Evolutionary conservation across 2,329 filamentous ascomycete genomes (phyloP).

Genomic region (Blastomyces percursus): DNA sequence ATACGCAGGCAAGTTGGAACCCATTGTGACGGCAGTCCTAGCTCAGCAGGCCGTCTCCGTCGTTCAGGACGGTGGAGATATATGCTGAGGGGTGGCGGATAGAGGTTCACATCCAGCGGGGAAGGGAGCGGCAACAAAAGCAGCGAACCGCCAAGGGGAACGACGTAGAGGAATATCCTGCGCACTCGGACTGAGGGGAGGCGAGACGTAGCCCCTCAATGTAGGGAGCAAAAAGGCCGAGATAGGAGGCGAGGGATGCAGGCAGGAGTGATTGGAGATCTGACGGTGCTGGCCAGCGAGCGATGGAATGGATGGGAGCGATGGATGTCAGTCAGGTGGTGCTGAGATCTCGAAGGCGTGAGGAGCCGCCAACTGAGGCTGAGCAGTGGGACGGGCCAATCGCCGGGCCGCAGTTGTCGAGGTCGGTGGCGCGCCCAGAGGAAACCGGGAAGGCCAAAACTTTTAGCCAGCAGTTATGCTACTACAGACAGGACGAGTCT

Average conservation of each 20-base stretch:
- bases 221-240: background rate
- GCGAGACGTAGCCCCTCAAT: background rate
- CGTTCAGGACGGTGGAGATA: constrained; percentile 1
- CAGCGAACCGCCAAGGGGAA: background rate
- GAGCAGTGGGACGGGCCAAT: no score
- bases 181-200: background rate
- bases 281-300: background rate
- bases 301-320: no score
- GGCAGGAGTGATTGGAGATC: background rate
- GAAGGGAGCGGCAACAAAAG: background rate
- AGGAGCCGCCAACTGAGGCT: no score
- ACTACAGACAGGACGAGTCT: no score
- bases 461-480: no score
- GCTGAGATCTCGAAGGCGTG: no score
- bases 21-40: constrained; percentile 33
- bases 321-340: background rate
- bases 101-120: background rate
- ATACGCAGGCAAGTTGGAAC: constrained; percentile 53
- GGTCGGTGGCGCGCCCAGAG: no score
- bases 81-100: background rate
- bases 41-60: constrained; percentile 7
- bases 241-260: background rate
- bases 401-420: no score
- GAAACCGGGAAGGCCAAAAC: no score
- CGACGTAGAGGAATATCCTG: background rate